Evolutionary conservation across 306 rosid species (phyloP).

Genomic region (Crotalaria pallida): DNA sequence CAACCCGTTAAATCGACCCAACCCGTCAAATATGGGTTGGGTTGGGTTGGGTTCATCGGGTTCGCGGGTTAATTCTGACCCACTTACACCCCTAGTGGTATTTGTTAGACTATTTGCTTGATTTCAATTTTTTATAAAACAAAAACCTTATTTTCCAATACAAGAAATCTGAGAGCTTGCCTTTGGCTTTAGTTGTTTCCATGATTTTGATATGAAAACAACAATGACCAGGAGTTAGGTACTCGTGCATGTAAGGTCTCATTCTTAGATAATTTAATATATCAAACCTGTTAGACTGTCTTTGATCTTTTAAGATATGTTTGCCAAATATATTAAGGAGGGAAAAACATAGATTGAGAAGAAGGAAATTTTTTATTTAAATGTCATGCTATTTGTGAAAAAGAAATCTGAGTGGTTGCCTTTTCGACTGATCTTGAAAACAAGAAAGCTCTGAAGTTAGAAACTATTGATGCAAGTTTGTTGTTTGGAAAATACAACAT

Average conservation of each 20-base stretch:
- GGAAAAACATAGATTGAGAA: background rate
- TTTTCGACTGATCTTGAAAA: background rate
- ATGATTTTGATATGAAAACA: background rate
- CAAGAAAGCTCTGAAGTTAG: background rate
- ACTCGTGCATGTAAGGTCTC: background rate
- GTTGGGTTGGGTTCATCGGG: too few species aligned
- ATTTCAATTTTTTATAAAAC: too few species aligned
- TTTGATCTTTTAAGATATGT: background rate
- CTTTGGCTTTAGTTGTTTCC: constrained; percentile 16
- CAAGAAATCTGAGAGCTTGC: background rate
- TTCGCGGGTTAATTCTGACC: too few species aligned
- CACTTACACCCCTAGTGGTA: too few species aligned
- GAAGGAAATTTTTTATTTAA: too few species aligned
- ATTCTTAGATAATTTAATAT: background rate
- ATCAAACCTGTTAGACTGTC: background rate
- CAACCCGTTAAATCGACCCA: too few species aligned
- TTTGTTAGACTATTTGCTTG: too few species aligned
- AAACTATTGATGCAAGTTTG: constrained; percentile 4
- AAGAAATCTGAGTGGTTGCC: background rate
- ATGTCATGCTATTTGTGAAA: background rate
- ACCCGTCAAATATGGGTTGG: too few species aligned
- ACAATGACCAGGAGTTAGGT: background rate
- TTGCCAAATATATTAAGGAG: background rate
- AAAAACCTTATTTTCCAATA: too few species aligned
- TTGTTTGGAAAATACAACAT: constrained; percentile 1